Evolutionary conservation across 2,329 filamentous ascomycete genomes (phyloP).

Genomic region (Hirsutella thompsonii): DNA sequence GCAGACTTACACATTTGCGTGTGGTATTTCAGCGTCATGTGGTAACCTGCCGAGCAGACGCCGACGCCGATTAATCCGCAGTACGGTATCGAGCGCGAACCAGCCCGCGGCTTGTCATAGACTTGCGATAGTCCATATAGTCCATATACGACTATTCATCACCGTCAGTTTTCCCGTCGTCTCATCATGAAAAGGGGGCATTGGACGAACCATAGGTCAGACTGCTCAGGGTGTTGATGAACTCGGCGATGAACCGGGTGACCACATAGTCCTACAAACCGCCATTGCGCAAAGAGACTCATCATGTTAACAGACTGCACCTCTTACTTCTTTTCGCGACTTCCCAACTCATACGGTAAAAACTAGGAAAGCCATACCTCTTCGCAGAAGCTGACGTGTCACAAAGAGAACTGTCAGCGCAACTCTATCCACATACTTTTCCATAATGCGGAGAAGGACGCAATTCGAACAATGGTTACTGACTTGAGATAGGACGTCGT

Average conservation of each 20-base stretch:
- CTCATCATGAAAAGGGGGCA: no score
- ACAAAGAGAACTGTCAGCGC: not conserved
- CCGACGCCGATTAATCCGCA: constrained; percentile 23
- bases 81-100: constrained; percentile 20
- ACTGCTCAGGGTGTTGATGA: constrained; percentile 30
- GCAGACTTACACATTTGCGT: constrained; percentile 19
- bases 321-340: no score
- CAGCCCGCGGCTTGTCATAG: constrained; percentile 8
- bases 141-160: constrained; percentile 20
- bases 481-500: constrained; percentile 20
- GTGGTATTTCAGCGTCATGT: constrained; percentile 21
- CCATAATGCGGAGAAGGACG: no score
- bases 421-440: no score
- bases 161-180: not conserved
- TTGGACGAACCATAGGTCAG: constrained; percentile 17
- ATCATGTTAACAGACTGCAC: no score
- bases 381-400: constrained; percentile 14
- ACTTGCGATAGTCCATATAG: constrained; percentile 20
- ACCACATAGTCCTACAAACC: constrained; percentile 22
- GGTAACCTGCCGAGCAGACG: constrained; percentile 17
- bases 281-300: no score
- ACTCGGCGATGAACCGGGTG: constrained; percentile 28
- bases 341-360: no score
- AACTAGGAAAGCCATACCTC: no score
- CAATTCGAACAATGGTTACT: no score